A percentile compares a stretch with the other conserved stretches of the same genome.
phyloP scores from a whole-genome alignment of 768 basidiomycete species.

The Strobilomyces echinocephalus region DNA sequence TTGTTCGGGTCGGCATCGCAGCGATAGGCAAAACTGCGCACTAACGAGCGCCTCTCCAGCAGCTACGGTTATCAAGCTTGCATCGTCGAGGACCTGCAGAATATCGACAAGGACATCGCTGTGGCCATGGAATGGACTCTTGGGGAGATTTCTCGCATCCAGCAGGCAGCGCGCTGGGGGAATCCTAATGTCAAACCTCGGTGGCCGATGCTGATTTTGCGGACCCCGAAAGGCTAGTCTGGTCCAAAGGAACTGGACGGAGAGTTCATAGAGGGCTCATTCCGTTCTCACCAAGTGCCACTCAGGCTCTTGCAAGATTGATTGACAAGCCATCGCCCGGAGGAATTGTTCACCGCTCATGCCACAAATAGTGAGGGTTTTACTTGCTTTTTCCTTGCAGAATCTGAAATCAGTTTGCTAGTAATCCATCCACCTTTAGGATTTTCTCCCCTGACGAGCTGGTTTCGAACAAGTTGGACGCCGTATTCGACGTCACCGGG shows the following conservation, averaged over 20 bases:
- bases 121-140: constrained; percentile 80
- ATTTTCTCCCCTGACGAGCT: constrained; percentile 91
- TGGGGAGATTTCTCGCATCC: constrained; percentile 69
- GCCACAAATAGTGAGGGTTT: constrained; percentile 33
- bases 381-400: neutral
- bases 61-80: constrained; percentile 86
- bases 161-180: constrained; percentile 72
- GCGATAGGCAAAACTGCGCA: neutral
- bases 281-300: constrained; percentile 86
- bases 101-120: constrained; percentile 76
- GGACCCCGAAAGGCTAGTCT: constrained; percentile 79
- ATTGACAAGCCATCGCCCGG: constrained; percentile 66
- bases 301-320: constrained; percentile 61
- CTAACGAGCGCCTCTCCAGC: constrained; percentile 28
- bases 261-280: constrained; percentile 77
- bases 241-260: constrained; percentile 64
- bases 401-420: constrained; percentile 19
- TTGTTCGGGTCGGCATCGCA: constrained; percentile 55
- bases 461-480: constrained; percentile 84
- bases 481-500: constrained; percentile 59
- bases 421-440: constrained; percentile 74
- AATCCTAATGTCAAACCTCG: constrained; percentile 82
- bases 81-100: constrained; percentile 63
- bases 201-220: constrained; percentile 83
- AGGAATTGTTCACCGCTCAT: constrained; percentile 53